phyloP scores from a whole-genome alignment of 371 early-diverging fungal genomes.

The Mortierella sp. region DNA sequence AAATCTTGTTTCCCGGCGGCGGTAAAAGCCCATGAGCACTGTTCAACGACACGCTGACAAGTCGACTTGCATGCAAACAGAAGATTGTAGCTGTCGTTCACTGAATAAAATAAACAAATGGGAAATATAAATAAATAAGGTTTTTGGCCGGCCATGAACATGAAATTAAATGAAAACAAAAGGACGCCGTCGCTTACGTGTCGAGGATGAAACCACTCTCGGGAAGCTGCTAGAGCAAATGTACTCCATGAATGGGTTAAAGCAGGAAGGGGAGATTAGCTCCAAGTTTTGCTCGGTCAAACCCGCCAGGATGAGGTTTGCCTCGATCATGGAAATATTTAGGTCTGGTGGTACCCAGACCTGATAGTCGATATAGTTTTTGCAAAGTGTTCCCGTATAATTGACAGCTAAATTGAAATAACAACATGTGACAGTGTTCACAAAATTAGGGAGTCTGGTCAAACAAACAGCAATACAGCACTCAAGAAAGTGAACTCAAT shows the following conservation, averaged over 20 bases:
- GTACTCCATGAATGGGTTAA: constrained; percentile 31
- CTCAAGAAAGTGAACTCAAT: too few relatives aligned
- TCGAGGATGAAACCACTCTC: neutral
- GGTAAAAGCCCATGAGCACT: constrained; percentile 51
- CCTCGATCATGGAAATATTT: constrained; percentile 25
- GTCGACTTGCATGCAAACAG: constrained; percentile 64
- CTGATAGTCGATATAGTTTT: constrained; percentile 34
- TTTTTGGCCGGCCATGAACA: neutral
- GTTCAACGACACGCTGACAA: constrained; percentile 54
- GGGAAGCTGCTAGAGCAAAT: constrained; percentile 41
- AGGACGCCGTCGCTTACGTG: neutral
- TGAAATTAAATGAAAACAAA: neutral
- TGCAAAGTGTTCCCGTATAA: constrained; percentile 40
- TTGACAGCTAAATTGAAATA: neutral
- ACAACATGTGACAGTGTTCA: neutral
- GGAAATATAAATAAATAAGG: neutral
- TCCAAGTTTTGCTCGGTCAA: constrained; percentile 5
- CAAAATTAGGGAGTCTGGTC: too few relatives aligned
- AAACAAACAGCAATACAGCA: too few relatives aligned
- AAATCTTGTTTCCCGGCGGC: constrained; percentile 13
- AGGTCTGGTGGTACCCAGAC: constrained; percentile 46
- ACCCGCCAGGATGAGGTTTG: neutral
- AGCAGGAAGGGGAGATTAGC: constrained; percentile 1
- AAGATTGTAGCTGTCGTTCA: constrained; percentile 21
- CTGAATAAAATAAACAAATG: constrained; percentile 3